Evolutionary conservation across 352 stramenopile species (phyloP).

Genomic region (Globisporangium radiosum): DNA sequence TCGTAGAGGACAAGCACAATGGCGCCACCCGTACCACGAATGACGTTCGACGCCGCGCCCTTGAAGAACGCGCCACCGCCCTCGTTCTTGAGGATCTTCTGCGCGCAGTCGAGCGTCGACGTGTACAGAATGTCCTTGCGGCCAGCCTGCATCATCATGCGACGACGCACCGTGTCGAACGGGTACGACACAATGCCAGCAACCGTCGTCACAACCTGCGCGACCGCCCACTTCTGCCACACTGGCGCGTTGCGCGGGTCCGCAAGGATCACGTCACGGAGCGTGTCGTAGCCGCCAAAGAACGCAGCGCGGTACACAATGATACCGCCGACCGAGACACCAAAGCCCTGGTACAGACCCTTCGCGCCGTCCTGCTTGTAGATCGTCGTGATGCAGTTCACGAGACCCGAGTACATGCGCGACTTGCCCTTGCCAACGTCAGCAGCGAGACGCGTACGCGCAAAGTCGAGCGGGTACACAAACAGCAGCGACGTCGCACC

Average conservation of each 20-base stretch:
- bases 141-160: conserved; percentile 98
- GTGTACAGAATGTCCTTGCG: conserved; percentile 97
- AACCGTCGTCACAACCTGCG: conserved; percentile 87
- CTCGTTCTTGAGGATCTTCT: conserved; percentile 97
- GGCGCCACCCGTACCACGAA: conserved; percentile 97
- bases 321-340: conserved; percentile 97
- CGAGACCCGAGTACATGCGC: conserved; percentile 96
- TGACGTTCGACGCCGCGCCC: conserved; percentile 97
- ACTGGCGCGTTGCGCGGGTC: conserved; percentile 84
- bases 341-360: conserved; percentile 98
- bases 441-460: conserved; percentile 97
- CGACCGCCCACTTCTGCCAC: conserved; percentile 89
- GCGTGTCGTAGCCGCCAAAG: conserved; percentile 98
- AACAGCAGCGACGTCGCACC: conserved; percentile 95
- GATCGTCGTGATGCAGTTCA: conserved; percentile 97
- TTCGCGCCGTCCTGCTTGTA: conserved; percentile 87
- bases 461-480: conserved; percentile 98
- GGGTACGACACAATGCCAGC: conserved; percentile 95
- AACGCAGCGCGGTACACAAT: conserved; percentile 98
- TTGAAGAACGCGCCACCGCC: conserved; percentile 96
- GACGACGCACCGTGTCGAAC: conserved; percentile 93
- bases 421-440: conserved; percentile 97
- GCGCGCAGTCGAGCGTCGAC: conserved; percentile 94
- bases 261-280: conserved; percentile 83
- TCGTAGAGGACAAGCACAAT: conserved; percentile 99